Evolutionary conservation across 805 yeast genomes (phyloP).

Genomic region (Kazachstania viticola): DNA sequence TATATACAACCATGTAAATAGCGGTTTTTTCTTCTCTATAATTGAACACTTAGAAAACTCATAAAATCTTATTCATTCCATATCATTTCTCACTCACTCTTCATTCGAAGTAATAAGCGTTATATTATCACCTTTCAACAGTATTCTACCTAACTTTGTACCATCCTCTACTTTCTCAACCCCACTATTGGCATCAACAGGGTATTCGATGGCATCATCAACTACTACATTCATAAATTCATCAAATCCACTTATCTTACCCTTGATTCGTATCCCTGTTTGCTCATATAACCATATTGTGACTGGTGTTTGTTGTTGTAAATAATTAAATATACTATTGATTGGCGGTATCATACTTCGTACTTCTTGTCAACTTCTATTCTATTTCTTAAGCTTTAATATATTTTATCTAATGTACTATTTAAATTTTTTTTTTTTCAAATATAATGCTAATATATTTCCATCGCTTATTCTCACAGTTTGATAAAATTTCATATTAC

Average conservation of each 20-base stretch:
- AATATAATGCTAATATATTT: too few relatives aligned
- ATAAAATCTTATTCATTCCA: too few relatives aligned
- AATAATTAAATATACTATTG: conserved; percentile 74
- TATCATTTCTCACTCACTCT: conserved; percentile 1
- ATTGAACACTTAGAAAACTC: not conserved
- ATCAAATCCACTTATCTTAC: conserved; percentile 84
- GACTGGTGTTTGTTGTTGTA: conserved; percentile 73
- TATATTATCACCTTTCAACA: conserved; percentile 90
- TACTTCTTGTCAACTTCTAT: too few relatives aligned
- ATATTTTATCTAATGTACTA: too few relatives aligned
- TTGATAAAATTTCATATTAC: not conserved
- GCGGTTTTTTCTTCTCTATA: not conserved
- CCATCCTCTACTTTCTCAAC: conserved; percentile 13
- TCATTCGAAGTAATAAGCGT: conserved; percentile 46
- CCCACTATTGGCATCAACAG: conserved; percentile 33
- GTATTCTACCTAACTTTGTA: conserved; percentile 55
- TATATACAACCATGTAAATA: not conserved
- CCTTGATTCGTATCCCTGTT: conserved; percentile 62
- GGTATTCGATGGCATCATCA: conserved; percentile 54
- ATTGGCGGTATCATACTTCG: conserved; percentile 92
- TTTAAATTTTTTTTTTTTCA: too few relatives aligned
- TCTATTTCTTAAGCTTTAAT: too few relatives aligned
- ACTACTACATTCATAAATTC: conserved; percentile 87
- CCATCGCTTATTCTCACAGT: too few relatives aligned
- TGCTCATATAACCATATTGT: conserved; percentile 88